These are phyloP conservation scores for Dalbergia cultrata DNA, from an alignment of 306 rosid species.

Conservation along the genomic window DNA sequence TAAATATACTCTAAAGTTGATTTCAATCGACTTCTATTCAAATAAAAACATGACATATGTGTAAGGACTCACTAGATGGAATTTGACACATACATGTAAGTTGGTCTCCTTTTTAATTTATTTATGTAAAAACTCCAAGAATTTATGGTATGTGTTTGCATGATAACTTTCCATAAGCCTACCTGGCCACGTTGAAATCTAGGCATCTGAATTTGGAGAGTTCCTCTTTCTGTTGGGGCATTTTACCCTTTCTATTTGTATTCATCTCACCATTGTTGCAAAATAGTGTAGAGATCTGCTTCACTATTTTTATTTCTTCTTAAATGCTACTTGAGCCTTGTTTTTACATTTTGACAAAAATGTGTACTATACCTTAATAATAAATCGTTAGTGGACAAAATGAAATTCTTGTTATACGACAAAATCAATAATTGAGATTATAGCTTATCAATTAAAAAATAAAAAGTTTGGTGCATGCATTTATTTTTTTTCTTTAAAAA, in stretches of 20 bases:
- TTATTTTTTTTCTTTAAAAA: not conserved
- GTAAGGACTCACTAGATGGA: too few species aligned
- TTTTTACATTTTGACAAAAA: slow-evolving; percentile 28
- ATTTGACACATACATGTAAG: too few species aligned
- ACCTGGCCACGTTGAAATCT: slow-evolving; percentile 12
- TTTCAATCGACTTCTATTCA: too few species aligned
- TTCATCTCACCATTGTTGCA: not conserved
- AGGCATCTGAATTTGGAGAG: slow-evolving; percentile 1
- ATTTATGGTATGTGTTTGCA: not conserved
- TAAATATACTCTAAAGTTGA: too few species aligned
- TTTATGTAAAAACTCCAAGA: too few species aligned
- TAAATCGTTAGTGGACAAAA: slow-evolving; percentile 36
- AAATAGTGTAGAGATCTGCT: slow-evolving; percentile 33
- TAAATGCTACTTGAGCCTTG: slow-evolving; percentile 37
- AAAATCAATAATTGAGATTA: slow-evolving; percentile 45
- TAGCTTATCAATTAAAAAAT: not conserved
- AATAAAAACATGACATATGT: too few species aligned
- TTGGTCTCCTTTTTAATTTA: too few species aligned
- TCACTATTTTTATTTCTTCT: slow-evolving; percentile 14
- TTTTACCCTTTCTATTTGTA: slow-evolving; percentile 22
- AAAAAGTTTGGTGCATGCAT: not conserved
- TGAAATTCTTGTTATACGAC: slow-evolving; percentile 38
- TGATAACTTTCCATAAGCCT: slow-evolving; percentile 25
- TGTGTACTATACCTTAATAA: slow-evolving; percentile 10
- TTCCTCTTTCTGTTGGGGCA: not conserved